A percentile compares a stretch with the other conserved stretches of the same genome.
These are phyloP conservation scores for Talaromyces marneffei DNA, from an alignment of 2,329 filamentous ascomycete species.

Conservation along the genomic window DNA sequence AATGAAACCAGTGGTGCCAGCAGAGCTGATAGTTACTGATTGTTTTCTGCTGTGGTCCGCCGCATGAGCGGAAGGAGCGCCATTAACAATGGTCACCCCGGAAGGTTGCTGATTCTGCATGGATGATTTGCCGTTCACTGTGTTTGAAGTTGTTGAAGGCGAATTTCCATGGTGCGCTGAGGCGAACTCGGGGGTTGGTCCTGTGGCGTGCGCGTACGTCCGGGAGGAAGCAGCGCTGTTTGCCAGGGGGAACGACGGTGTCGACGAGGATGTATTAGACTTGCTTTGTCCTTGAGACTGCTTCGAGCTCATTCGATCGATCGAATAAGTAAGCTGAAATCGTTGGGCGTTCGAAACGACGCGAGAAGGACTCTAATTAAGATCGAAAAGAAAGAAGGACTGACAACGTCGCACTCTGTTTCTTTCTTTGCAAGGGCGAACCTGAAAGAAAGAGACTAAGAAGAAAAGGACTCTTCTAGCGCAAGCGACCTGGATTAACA, in stretches of 20 bases:
- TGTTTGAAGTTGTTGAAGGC: constrained; percentile 59
- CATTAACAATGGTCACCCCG: constrained; percentile 62
- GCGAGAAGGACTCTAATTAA: constrained; percentile 12
- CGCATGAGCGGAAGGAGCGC: constrained; percentile 47
- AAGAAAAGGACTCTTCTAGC: background rate
- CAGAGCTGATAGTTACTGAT: constrained; percentile 85
- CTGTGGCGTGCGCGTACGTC: constrained; percentile 59
- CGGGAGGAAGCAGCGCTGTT: constrained; percentile 45
- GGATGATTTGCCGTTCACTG: constrained; percentile 69
- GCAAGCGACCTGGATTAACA: background rate
- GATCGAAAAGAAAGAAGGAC: background rate
- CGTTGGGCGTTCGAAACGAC: constrained; percentile 25
- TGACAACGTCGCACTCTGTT: background rate
- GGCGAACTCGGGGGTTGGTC: constrained; percentile 47
- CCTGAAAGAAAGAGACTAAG: background rate
- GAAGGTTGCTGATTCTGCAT: constrained; percentile 42
- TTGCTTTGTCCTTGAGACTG: constrained; percentile 46
- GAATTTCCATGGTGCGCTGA: constrained; percentile 54
- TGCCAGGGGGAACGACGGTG: constrained; percentile 39
- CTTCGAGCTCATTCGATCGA: constrained; percentile 53
- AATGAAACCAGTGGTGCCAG: constrained; percentile 67
- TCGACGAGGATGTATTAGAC: constrained; percentile 16
- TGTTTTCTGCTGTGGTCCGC: constrained; percentile 73
- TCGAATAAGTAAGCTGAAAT: constrained; percentile 36
- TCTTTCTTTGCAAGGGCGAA: background rate